Evolutionary conservation across 768 basidiomycete species (phyloP), one percentile per base, ranked within the genome.

Genomic region (Gymnopilus dilepis): DNA sequence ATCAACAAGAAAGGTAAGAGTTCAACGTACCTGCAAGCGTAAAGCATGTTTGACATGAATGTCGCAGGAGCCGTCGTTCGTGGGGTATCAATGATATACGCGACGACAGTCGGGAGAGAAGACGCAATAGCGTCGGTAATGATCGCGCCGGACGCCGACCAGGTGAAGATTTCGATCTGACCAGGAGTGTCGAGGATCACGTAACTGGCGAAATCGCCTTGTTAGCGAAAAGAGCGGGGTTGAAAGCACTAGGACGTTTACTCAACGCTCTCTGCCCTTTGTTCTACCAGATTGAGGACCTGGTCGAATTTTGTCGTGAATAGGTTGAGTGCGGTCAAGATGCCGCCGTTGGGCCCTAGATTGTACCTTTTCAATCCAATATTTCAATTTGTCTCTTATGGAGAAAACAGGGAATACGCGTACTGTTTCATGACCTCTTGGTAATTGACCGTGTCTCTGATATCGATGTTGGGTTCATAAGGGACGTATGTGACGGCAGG

Each of bases 241-340:
- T 28, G 34, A 24, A 21, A 28, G 59, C 42, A 15, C 21, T 38
- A 48, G 48, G 21, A 64, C 38, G 6, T 91, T 77, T 72, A 97
- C 95, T 97, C 94, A 59, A 98, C 91, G 9, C 78, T 83, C 37
- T 94, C 90, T 0, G 94, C 88, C 22, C 97, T 78, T 73, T 97
- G 97, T 77, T 99, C 97, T 19, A 99, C 88, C 62, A 96, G 79
- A 15, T 84, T 84, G 42, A 99, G 78, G 9, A 99, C 97, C 74
- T 99, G 97, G 72, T 99, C 97, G 67, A 99, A 96, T 75, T 99
- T 99, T 11, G 97, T 99, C 37, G 97, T 97, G 75, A 99, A 99
- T 61, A 99, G 75, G 73, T 99, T 99, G 70, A 99, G 83, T 1
- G 97, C 93, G 22, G 97, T 99, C 73, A 99, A 74, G 67, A 99